Evolutionary conservation across 2,329 filamentous ascomycete genomes (phyloP), one percentile per base, ranked within the genome.

Genomic region (Rutstroemia sydowiana): DNA sequence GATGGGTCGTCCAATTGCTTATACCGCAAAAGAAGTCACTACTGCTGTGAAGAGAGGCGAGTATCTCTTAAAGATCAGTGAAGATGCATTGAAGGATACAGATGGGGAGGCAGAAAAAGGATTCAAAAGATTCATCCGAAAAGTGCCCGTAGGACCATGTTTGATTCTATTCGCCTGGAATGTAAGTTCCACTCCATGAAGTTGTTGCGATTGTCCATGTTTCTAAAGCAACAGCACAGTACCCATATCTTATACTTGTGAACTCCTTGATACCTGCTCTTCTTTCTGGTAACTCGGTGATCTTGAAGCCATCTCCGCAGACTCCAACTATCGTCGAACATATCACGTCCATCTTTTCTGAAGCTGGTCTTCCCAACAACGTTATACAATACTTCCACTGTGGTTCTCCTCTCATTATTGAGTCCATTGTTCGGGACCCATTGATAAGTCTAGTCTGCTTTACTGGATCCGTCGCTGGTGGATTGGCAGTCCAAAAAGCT

Each of bases 101-200:
- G 79, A 85, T 28, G 91, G 91, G 8, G 88, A 95, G 67, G 70
- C 81, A 2, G 89, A 97, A 71, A 81, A 86, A 64, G 91, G 92
- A 0, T 96, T 95, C 75, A 90, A 85, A 72, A 79, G 92, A 59
- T 96, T 88, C 66, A 89, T 97, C 66, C 84, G 84, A 68, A 95
- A 95, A 70, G 81, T 88, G 8, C 88, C 92, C 0, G 80, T 96
- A 48, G 92, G 92, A 1, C 89, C 90, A 10, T 87, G 93, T 14
- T 76, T 97, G 54, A 78, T 96, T 59, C 81, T 97, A 55, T 96
- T 96, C 70, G 87, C 92, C 0, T 97, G 92, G 92, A 97, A 97
- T 72, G 90, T 93, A 71, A 72, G 88, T 76, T 9, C 16, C 10
- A 13, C 23, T 32, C 39, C 13, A 16, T 3, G 2, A 26, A 37